These are phyloP conservation scores for Alloteropsis semialata DNA, from an alignment of 176 grass and related monocot genomes.

Conservation along the genomic window DNA sequence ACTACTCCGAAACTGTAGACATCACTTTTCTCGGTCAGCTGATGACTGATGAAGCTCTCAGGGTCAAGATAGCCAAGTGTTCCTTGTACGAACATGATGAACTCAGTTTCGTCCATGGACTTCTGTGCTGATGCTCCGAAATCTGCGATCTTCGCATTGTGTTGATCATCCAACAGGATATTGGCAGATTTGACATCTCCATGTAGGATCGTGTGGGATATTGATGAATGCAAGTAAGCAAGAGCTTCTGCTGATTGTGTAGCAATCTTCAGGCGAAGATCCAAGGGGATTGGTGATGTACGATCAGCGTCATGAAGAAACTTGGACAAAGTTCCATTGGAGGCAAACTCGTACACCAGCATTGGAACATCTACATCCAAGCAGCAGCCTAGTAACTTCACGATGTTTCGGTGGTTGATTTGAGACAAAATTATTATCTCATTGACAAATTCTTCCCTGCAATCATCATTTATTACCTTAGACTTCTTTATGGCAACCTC, in stretches of 20 bases:
- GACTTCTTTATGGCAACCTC: conserved; percentile 52
- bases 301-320: conserved; percentile 27
- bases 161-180: conserved; percentile 41
- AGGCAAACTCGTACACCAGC: conserved; percentile 46
- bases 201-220: conserved; percentile 32
- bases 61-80: conserved; percentile 71
- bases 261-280: conserved; percentile 38
- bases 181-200: conserved; percentile 56
- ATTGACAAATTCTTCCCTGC: conserved; percentile 46
- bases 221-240: conserved; percentile 52
- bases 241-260: conserved; percentile 35
- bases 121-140: conserved; percentile 62
- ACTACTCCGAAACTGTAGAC: conserved; percentile 75
- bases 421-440: conserved; percentile 60
- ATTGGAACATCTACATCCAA: conserved; percentile 45
- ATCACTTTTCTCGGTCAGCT: conserved; percentile 70
- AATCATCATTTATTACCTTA: conserved; percentile 30
- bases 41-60: conserved; percentile 59
- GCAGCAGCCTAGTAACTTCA: conserved; percentile 46
- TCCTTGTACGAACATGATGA: conserved; percentile 64
- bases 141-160: conserved; percentile 48
- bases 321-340: conserved; percentile 40
- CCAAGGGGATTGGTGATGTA: conserved; percentile 18
- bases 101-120: conserved; percentile 46
- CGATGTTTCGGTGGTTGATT: conserved; percentile 47